These are phyloP conservation scores for Lecanicillium sp. DNA, from an alignment of 2,329 filamentous ascomycete genomes.

Conservation along the genomic window DNA sequence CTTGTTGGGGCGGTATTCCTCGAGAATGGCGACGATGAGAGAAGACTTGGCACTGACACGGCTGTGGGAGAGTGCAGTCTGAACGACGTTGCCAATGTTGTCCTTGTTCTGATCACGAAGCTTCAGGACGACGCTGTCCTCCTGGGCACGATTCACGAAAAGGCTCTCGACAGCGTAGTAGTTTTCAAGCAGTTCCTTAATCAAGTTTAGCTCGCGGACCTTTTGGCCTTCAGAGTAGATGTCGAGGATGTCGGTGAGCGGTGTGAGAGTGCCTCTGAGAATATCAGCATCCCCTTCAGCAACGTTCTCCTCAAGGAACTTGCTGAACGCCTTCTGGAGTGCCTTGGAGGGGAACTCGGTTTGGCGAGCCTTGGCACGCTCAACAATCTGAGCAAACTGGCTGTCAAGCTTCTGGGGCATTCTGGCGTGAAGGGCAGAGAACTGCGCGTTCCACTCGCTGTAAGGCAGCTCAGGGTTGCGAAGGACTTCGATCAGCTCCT, in stretches of 20 bases:
- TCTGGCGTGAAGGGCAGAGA: slow-evolving; percentile 90
- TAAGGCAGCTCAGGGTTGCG: slow-evolving; percentile 86
- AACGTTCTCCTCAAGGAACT: slow-evolving; percentile 84
- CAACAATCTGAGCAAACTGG: slow-evolving; percentile 75
- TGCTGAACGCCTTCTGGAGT: slow-evolving; percentile 71
- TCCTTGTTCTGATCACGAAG: slow-evolving; percentile 97
- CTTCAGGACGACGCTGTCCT: slow-evolving; percentile 88
- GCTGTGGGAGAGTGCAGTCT: slow-evolving; percentile 88
- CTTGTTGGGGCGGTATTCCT: slow-evolving; percentile 92
- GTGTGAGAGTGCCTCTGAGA: slow-evolving; percentile 64
- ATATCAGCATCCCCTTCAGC: slow-evolving; percentile 62
- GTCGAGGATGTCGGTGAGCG: slow-evolving; percentile 69
- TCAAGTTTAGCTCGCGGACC: slow-evolving; percentile 77
- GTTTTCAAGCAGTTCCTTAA: slow-evolving; percentile 68
- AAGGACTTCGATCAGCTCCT: slow-evolving; percentile 83
- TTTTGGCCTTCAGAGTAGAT: slow-evolving; percentile 84
- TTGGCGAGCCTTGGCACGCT: slow-evolving; percentile 68
- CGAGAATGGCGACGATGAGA: slow-evolving; percentile 80
- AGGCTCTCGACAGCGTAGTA: slow-evolving; percentile 80
- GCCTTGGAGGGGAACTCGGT: slow-evolving; percentile 89
- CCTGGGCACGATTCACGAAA: slow-evolving; percentile 81
- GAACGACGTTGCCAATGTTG: slow-evolving; percentile 73
- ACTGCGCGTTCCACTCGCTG: slow-evolving; percentile 92
- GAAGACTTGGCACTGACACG: slow-evolving; percentile 91
- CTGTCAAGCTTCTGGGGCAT: slow-evolving; percentile 92